Conservation (phyloP, 345 rosid genomes). For the Citrus sp. region DNA sequence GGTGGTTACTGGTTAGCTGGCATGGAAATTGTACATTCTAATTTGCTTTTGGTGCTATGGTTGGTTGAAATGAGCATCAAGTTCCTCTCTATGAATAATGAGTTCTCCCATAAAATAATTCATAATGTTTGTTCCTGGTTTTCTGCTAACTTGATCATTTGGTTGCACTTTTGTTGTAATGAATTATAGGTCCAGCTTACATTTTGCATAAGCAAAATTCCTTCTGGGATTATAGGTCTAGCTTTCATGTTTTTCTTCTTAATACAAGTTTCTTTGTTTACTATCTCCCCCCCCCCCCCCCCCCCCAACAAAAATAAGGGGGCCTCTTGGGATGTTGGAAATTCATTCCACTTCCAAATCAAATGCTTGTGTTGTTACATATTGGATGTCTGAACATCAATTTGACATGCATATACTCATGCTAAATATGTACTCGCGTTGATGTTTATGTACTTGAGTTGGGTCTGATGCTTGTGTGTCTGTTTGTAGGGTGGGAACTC, state of each 20-base stretch:
- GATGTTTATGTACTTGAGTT: conserved; percentile 2
- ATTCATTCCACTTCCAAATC: not conserved
- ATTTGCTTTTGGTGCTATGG: not conserved
- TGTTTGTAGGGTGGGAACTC: conserved; percentile 72
- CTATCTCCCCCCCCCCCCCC: no score
- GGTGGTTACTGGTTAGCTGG: not conserved
- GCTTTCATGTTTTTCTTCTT: no score
- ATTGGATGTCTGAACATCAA: not conserved
- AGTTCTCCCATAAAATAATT: not conserved
- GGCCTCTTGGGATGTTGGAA: not conserved
- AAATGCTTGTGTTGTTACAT: not conserved
- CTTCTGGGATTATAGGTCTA: no score
- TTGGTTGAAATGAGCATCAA: not conserved
- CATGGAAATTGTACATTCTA: not conserved
- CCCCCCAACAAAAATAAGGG: no score
- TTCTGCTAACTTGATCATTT: not conserved
- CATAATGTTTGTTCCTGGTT: not conserved
- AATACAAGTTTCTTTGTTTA: no score
- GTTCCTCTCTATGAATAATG: not conserved
- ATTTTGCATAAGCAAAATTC: no score
- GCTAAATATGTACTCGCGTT: not conserved
- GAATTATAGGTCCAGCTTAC: not conserved
- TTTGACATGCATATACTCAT: not conserved
- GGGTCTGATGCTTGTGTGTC: conserved; percentile 24
- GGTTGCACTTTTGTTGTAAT: not conserved